Evolutionary conservation across 129 eudicot genomes (phyloP).

Genomic region (Pittosporum tobira): DNA sequence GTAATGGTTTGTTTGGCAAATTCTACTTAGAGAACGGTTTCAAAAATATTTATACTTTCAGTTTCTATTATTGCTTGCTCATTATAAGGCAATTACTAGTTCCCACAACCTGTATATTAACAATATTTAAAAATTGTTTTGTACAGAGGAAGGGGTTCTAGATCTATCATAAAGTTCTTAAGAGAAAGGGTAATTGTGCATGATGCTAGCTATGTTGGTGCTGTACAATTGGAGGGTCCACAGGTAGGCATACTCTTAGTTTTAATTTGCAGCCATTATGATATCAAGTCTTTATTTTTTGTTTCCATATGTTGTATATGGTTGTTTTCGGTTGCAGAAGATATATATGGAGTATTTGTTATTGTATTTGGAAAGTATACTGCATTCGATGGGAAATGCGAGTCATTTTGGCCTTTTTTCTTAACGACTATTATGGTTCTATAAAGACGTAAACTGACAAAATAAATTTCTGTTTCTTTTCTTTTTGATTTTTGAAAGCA

Average conservation of each 20-base stretch:
- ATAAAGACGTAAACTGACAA: no score
- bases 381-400: no score
- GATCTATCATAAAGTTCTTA: slow-evolving; percentile 75
- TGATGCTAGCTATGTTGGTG: slow-evolving; percentile 74
- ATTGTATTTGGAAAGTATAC: no score
- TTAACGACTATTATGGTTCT: no score
- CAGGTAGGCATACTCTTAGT: slow-evolving; percentile 45
- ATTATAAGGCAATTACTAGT: background rate
- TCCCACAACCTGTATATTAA: no score
- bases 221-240: slow-evolving; percentile 81
- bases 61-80: background rate
- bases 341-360: background rate
- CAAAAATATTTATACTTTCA: background rate
- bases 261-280: background rate
- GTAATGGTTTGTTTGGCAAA: slow-evolving; percentile 25
- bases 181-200: slow-evolving; percentile 65
- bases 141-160: slow-evolving; percentile 85
- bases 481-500: no score
- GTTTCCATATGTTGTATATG: background rate
- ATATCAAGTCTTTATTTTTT: background rate
- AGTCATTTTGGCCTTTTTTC: no score
- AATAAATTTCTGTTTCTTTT: no score
- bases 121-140: background rate
- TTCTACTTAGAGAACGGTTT: no score
- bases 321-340: background rate